Percentiles rank a stretch among this genome's conserved stretches.
phyloP scores from a whole-genome alignment of 73 alveolate species.

The Paramecium sonneborni region DNA sequence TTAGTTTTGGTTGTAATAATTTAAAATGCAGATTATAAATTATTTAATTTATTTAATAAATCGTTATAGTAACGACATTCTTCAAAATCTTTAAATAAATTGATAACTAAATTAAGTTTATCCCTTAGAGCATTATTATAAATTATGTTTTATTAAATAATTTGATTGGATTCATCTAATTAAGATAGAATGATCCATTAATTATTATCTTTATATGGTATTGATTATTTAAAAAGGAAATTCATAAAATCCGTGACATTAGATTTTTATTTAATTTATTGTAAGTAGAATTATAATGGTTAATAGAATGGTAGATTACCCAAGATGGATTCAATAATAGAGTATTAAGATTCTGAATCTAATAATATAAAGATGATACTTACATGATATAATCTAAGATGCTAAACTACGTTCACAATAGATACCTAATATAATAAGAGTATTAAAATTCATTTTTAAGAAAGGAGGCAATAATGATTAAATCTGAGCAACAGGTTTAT shows the following conservation, averaged over 20 bases:
- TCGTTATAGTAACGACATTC: neutral
- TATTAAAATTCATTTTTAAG: neutral
- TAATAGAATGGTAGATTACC: slow-evolving; percentile 38
- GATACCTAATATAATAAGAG: neutral
- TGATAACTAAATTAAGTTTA: neutral
- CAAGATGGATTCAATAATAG: neutral
- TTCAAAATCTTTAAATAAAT: neutral
- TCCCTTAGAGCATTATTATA: neutral
- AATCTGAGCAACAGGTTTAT: neutral
- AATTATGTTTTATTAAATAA: neutral
- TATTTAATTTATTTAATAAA: neutral
- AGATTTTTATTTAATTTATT: neutral
- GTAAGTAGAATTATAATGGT: neutral
- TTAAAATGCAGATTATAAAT: neutral
- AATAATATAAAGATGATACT: neutral
- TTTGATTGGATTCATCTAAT: neutral
- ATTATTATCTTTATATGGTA: neutral
- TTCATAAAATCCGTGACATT: neutral
- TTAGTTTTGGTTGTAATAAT: neutral
- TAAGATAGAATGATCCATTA: neutral
- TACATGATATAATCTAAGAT: neutral
- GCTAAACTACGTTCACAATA: slow-evolving; percentile 23
- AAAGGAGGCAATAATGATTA: neutral
- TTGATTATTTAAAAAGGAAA: neutral
- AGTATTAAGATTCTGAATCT: neutral